Base-by-base conservation (phyloP, 768 basidiomycete genomes). In the Lentinula lateritia region DNA sequence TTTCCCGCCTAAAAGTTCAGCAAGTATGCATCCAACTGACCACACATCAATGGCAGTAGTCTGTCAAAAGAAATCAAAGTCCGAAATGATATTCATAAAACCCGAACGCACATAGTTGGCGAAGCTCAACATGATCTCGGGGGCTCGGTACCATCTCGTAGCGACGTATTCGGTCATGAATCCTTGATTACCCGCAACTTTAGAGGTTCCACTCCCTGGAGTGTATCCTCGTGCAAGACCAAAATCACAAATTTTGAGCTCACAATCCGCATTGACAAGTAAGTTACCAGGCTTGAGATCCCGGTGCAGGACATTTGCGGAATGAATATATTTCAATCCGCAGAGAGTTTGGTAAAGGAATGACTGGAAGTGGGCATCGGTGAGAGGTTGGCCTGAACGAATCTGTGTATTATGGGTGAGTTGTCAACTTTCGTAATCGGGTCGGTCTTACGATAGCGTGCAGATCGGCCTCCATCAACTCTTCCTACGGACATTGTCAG, bases 91-190 rank as follows among this genome's bases (percentile, higher is more conserved):
- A 6, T 12, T 20, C 15, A 61, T 32, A 41, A 61, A 28, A 55
- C 45, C 28, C 9, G 23, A 12, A 78, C 90, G 72, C 66, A 94
- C 94, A 69, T 94, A 94, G 77, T 94, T 94, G 20, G 92, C 92
- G 67, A 94, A 96, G 77, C 93, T 95, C 67, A 98, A 72, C 97
- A 98, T 99, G 75, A 98, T 99, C 77, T 99, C 97, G 0, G 97
- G 96, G 20, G 96, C 96, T 39, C 96, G 82, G 72, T 99, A 99
- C 96, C 96, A 98, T 61, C 96, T 83, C 7, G 96, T 99, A n/a
- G 96, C 96, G 36, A 98, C 91, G 72, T 96, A 98, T 76, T 98
- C 97, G 0, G 97, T 98, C 96, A 98, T 98, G 76, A 98, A 98
- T 0, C 96, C 96, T 69, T 89, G 90, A 68, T 91, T 90, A 41